phyloP scores from a whole-genome alignment of 2,329 filamentous ascomycete species.

The Sporothrix phasma region DNA sequence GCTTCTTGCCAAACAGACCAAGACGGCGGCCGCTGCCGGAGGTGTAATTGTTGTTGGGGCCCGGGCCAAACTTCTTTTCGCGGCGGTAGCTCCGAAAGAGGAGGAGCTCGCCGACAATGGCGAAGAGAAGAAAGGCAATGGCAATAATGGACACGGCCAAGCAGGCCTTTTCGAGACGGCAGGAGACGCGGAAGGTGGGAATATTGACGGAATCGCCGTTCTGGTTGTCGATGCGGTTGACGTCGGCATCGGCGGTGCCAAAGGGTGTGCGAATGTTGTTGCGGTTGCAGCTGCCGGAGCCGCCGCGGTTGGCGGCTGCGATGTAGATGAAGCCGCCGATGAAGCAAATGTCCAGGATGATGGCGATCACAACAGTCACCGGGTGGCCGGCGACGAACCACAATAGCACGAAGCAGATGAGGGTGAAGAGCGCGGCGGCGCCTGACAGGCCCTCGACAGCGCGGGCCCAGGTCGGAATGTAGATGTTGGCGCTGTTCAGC shows the following conservation, averaged over 20 bases:
- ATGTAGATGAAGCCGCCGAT: constrained; percentile 71
- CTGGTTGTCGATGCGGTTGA: constrained; percentile 38
- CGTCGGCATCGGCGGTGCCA: constrained; percentile 49
- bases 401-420: constrained; percentile 62
- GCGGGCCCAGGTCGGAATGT: constrained; percentile 55
- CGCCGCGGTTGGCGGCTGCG: constrained; percentile 61
- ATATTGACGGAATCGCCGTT: constrained; percentile 39
- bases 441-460: constrained; percentile 74
- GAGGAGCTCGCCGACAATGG: constrained; percentile 22
- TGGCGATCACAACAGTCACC: constrained; percentile 61
- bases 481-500: constrained; percentile 52
- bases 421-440: constrained; percentile 61
- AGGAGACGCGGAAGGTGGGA: constrained; percentile 46
- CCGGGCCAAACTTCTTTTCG: constrained; percentile 32
- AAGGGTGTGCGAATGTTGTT: constrained; percentile 55
- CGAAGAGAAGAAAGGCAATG: constrained; percentile 34
- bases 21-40: constrained; percentile 28
- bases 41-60: constrained; percentile 33
- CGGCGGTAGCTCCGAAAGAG: constrained; percentile 27
- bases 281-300: constrained; percentile 52
- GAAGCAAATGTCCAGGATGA: constrained; percentile 70
- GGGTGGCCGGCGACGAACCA: constrained; percentile 69
- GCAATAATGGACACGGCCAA: constrained; percentile 71
- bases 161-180: constrained; percentile 63
- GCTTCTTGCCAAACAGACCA: constrained; percentile 25